Evolutionary conservation across 257 asterid genomes (phyloP), one percentile per base, ranked within the genome.

Genomic region (Datura wrightii): DNA sequence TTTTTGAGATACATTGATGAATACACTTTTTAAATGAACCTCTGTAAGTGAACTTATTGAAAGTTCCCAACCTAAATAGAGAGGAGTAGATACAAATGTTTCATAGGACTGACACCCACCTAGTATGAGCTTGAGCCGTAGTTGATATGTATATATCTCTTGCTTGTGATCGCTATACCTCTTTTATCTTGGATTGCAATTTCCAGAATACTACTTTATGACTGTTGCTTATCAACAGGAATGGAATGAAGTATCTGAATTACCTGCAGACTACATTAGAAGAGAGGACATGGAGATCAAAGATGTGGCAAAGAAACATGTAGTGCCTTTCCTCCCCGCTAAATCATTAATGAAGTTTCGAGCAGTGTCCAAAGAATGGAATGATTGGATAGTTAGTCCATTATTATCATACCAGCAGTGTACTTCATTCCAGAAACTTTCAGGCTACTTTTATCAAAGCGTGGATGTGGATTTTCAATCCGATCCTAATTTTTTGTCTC

Each of bases 291-390:
- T 56, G 91, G 42, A 83, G 63, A 78, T 91, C 13, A 84, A 87
- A 70, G 87, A 85, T n/a, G 31, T 84, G 5, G 90, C 88, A 4
- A 84, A 79, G 36, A 79, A 66, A 0, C 56, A 41, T 70, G 83
- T 86, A 66, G 89, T 92, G 55, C 95, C 95, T 24, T 79, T 72
- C 42, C 93, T 92, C 39, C 39, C 95, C 7, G 93, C 93, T 1
- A 92, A 92, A 84, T 5, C 87, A 82, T 89, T 90, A 0, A 1
- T 36, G 41, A 72, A 84, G 59, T 92, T 89, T 90, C 66, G 67
- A 54, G 50, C 84, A 3, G 93, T 92, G 18, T 89, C 93, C 6
- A 89, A 79, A 80, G 91, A 87, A 58, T 92, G 92, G 93, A 84
- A 88, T 63, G 54, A n/a, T 18, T 56, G 93, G 90, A 86, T 89